Base-by-base conservation (phyloP, 371 early-diverging fungal species). In the Zopfochytrium polystomum region DNA sequence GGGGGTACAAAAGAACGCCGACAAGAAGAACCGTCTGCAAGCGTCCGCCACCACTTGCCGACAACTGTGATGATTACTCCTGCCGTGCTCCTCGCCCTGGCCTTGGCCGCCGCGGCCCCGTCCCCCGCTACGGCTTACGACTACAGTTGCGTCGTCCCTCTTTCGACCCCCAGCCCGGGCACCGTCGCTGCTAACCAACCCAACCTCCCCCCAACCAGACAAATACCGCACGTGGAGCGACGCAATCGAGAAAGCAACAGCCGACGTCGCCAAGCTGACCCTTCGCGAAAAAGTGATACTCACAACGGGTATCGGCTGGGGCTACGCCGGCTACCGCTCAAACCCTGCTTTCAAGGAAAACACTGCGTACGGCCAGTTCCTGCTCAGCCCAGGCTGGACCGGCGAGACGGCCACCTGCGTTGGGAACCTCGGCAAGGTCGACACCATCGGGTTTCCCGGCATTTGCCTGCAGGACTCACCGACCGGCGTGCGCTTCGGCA, bases 401-500 rank as follows among this genome's bases (percentile, higher is more conserved):
- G 26, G n/a, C 27, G 11, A 33, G 11, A 25, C 20, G 7, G 42
- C 47, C n/a, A 60, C 45, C 26, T 66, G 67, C 46, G 79, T 83
- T 11, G 85, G 85, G 2, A 78, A 80, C 60, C 79, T 74, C 2
- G 62, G 54, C 2, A 29, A 67, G 3, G 25, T 61, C 23, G 23
- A 25, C 3, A 34, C 26, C 11, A 66, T 62, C 11, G 58, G 68
- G 18, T 77, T 83, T n/a, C 58, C 77, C 51, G 81, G 79, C n/a
- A 65, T 83, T 3, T 82, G 82, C 61, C 58, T 85, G n/a, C 85
- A 77, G 65, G 81, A 83, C 66, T 68, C 75, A 11, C 83, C 82
- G 22, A 58, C 77, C 11, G 85, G 83, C 52, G 63, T 79, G 7
- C 63, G 81, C 9, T 73, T 62, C 50, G 62, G 70, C 0, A 63